These are phyloP conservation scores for Grigorovia humatica DNA, from an alignment of 805 yeast genomes.

Conservation along the genomic window DNA sequence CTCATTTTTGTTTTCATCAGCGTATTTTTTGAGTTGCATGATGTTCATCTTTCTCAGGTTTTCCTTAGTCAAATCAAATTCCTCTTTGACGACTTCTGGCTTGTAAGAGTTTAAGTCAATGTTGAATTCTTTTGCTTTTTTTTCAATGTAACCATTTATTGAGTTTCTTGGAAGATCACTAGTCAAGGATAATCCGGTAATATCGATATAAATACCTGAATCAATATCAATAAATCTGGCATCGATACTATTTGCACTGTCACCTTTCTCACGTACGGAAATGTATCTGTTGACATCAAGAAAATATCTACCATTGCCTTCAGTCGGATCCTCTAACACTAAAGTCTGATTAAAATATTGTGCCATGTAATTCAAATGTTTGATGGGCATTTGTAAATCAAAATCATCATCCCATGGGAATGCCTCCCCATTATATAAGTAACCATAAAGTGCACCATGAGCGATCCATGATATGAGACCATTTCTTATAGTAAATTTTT, in stretches of 20 bases:
- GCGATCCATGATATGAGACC: constrained; percentile 51
- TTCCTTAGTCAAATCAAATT: constrained; percentile 3
- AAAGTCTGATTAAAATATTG: constrained; percentile 33
- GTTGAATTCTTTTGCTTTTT: constrained; percentile 8
- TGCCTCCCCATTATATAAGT: constrained; percentile 52
- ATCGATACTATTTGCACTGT: constrained; percentile 55
- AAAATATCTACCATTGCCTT: constrained; percentile 48
- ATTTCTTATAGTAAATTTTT: constrained; percentile 36
- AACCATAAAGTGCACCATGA: constrained; percentile 53
- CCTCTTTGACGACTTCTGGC: constrained; percentile 6
- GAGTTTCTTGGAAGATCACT: background rate
- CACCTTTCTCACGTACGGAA: constrained; percentile 46
- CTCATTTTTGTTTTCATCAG: constrained; percentile 4
- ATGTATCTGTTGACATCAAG: constrained; percentile 41
- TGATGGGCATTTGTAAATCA: constrained; percentile 52
- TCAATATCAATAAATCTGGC: constrained; percentile 64
- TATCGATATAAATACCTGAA: constrained; percentile 60
- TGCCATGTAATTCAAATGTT: constrained; percentile 36
- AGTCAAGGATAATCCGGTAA: constrained; percentile 45
- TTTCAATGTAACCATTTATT: constrained; percentile 4
- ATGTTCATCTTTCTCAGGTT: constrained; percentile 3
- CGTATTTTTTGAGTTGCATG: constrained; percentile 7
- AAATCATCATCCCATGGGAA: constrained; percentile 62
- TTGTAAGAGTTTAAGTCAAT: constrained; percentile 4
- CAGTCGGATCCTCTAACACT: constrained; percentile 36